Evolutionary conservation across 352 stramenopile species (phyloP).

Genomic region (Pythium utonaiense): DNA sequence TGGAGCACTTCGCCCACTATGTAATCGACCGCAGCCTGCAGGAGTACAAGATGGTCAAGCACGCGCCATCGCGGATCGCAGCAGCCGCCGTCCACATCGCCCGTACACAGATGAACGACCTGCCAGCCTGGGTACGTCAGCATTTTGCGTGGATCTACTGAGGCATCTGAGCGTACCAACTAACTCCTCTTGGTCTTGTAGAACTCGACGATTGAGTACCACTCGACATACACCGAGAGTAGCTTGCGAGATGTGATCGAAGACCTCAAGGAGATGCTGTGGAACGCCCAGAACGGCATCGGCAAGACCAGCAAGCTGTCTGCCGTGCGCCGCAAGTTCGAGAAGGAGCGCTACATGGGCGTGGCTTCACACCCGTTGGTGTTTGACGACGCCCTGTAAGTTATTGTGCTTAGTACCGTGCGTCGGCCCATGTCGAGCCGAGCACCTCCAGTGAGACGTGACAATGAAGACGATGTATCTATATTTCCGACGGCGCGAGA

Average conservation of each 20-base stretch:
- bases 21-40: slow-evolving; percentile 98
- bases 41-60: slow-evolving; percentile 98
- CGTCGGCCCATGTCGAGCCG: slow-evolving; percentile 3
- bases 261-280: slow-evolving; percentile 79
- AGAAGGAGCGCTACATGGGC: slow-evolving; percentile 76
- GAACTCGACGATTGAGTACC: slow-evolving; percentile 68
- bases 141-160: slow-evolving; percentile 8
- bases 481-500: slow-evolving; percentile 16
- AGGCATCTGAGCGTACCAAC: not conserved
- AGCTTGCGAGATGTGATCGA: slow-evolving; percentile 58
- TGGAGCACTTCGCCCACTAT: slow-evolving; percentile 94
- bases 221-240: slow-evolving; percentile 73
- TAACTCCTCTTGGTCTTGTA: slow-evolving; percentile 20
- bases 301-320: slow-evolving; percentile 77
- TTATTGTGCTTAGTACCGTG: slow-evolving; percentile 22
- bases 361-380: slow-evolving; percentile 59
- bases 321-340: slow-evolving; percentile 82
- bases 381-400: slow-evolving; percentile 44
- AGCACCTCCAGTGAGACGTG: slow-evolving; percentile 8
- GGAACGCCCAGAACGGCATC: slow-evolving; percentile 63
- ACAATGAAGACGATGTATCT: slow-evolving; percentile 19
- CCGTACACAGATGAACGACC: slow-evolving; percentile 68
- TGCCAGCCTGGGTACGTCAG: slow-evolving; percentile 76
- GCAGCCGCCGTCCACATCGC: slow-evolving; percentile 97
- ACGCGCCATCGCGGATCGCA: slow-evolving; percentile 96